Base-by-base conservation (phyloP, 1,139 yeast species). In the Kodamaea sp. region DNA sequence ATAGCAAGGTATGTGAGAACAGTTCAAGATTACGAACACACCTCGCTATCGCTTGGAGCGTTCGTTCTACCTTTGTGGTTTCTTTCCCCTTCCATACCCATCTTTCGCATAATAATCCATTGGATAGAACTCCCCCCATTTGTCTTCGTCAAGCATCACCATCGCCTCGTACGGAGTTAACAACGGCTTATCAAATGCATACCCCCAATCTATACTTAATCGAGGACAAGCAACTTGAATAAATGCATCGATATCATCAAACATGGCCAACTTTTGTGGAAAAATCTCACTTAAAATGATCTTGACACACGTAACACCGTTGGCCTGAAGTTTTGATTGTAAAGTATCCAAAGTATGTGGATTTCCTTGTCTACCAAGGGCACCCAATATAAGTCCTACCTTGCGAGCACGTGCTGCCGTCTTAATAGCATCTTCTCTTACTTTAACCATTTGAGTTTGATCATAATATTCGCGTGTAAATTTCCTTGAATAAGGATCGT, bases 161-260 rank as follows among this genome's bases (percentile, higher is more conserved):
- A 87, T 89, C 0, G 97, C 90, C 56, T 92, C 99, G 58, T 94
- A 92, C 0, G 99, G 98, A 0, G 98, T 90, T 41, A 92, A 65
- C 34, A 92, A 67, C 0, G 99, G 99, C 56, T 85, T 86, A 42
- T 82, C 80, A 57, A 92, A 92, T 0, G 98, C 98, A 58, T 94
- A 92, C 1, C 99, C 99, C 99, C 99, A 92, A 60, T 92, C 99
- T 32, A 92, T 92, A 2, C 96, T 87, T 38, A 92, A 68, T 50
- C 99, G 70, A 0, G 99, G 99, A 58, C 99, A 92, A 0, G 98
- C 99, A 4, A 92, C 96, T 61, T 92, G 99, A 12, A 92, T 85
- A 73, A 95, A 92, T 5, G 90, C 95, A 62, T 92, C 98, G 15
- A 92, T 79, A 54, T 88, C 95, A 52, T 87, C 90, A 64, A 92